Conservation (phyloP, 768 basidiomycete genomes). For the Scleroderma citrinum region DNA sequence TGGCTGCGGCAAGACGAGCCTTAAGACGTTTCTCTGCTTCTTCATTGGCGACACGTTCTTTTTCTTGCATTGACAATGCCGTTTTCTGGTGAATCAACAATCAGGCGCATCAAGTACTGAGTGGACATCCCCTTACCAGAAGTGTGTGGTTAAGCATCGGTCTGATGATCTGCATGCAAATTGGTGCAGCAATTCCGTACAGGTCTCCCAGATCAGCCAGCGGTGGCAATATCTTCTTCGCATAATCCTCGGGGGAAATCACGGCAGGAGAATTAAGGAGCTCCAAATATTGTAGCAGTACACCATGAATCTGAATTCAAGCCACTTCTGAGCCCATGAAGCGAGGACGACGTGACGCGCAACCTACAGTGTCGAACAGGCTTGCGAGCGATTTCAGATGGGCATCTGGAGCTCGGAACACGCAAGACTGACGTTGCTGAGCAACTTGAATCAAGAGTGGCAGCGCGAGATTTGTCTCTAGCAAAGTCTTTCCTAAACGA, state of each 20-base stretch:
- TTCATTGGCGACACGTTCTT: slow-evolving; percentile 62
- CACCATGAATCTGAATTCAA: slow-evolving; percentile 72
- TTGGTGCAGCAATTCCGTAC: slow-evolving; percentile 77
- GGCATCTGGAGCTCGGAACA: slow-evolving; percentile 66
- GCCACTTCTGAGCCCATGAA: slow-evolving; percentile 15
- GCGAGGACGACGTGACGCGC: slow-evolving; percentile 9
- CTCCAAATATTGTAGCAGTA: slow-evolving; percentile 88
- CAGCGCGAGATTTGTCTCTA: slow-evolving; percentile 72
- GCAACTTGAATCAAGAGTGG: slow-evolving; percentile 90
- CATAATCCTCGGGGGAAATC: slow-evolving; percentile 66
- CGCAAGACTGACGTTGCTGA: slow-evolving; percentile 83
- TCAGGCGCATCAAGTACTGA: neutral
- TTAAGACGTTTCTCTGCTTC: slow-evolving; percentile 79
- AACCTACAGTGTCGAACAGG: slow-evolving; percentile 82
- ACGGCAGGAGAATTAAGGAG: slow-evolving; percentile 71
- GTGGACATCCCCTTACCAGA: slow-evolving; percentile 38
- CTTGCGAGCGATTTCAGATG: slow-evolving; percentile 83
- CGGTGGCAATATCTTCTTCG: slow-evolving; percentile 66
- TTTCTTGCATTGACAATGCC: slow-evolving; percentile 60
- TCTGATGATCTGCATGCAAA: slow-evolving; percentile 92
- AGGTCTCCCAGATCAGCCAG: slow-evolving; percentile 64
- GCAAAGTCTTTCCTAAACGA: slow-evolving; percentile 56
- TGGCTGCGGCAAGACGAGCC: slow-evolving; percentile 64
- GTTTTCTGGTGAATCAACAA: slow-evolving; percentile 37
- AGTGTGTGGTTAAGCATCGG: slow-evolving; percentile 66